Base-by-base conservation (phyloP, 2,329 filamentous ascomycete genomes). In the Sporothrix mexicana region DNA sequence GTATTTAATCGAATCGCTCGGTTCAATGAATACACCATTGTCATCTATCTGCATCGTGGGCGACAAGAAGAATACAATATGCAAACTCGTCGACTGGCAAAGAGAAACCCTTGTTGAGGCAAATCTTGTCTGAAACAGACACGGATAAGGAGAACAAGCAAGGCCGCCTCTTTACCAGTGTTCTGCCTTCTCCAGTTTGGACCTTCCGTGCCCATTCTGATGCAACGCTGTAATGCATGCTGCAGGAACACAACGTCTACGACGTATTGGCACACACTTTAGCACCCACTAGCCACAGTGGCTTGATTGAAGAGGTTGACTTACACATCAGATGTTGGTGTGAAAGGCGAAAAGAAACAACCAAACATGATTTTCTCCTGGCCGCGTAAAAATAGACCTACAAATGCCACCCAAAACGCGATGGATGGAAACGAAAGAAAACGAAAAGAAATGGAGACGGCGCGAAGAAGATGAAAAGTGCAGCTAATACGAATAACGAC, bases 51-150 rank as follows among this genome's bases (percentile, higher is more conserved):
- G 23, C 49, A 41, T 69, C 66, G 9, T 41, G 66, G n/a, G 9
- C 25, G 10, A 20, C 64, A 67, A 30, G 12, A 36, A n/a, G 17
- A 51, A 30, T 15, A n/a, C 17, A 30, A 23, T 36, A 23, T 30
- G 23, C 25, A 36, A 17, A 13, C 9, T 36, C 25, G 17, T 69
- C 6, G 51, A 59, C 51, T 59, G 68, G 68, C 53, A 8, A 45
- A n/a, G 13, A 17, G 7, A 49, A 57, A 25, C 59, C 59, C 70
- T 25, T 64, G 70, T 36, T 23, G 36, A 68, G 8, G 45, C 45
- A 57, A 72, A 64, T 41, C 45, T 69, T 45, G 43, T 59, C 55
- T 71, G 69, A 71, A 73, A 73, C 67, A 47, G 55, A 20, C 43
- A 47, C 47, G 49, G 36, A 17, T 45, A 20, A 36, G 30, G 49